phyloP scores from a whole-genome alignment of 2,329 filamentous ascomycete species.

The Curvularia eragrostidis region DNA sequence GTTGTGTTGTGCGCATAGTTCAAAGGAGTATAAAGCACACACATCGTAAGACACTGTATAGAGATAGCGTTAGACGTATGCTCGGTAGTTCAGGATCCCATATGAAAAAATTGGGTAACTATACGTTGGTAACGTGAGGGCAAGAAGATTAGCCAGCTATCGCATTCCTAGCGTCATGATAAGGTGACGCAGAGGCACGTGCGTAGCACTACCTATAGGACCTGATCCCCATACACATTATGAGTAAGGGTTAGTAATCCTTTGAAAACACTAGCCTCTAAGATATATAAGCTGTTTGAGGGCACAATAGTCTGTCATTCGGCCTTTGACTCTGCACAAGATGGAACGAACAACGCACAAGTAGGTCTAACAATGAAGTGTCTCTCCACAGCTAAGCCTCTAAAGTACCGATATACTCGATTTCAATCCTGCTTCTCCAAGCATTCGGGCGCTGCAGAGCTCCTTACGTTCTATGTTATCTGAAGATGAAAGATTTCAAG shows the following conservation, averaged over 20 bases:
- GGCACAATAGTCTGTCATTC: not conserved
- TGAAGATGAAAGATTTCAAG: constrained; percentile 4
- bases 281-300: constrained; percentile 5
- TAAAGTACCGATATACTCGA: constrained; percentile 3
- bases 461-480: constrained; percentile 3
- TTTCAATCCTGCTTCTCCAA: constrained; percentile 6
- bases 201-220: constrained; percentile 5
- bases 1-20: too few species aligned
- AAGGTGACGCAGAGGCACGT: constrained; percentile 4
- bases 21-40: too few species aligned
- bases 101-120: not conserved
- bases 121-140: not conserved
- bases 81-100: not conserved
- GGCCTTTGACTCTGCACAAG: constrained; percentile 1
- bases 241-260: not conserved
- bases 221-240: not conserved
- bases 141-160: constrained; percentile 3
- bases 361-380: constrained; percentile 3
- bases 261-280: not conserved
- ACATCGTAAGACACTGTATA: not conserved
- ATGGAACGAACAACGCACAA: constrained; percentile 6
- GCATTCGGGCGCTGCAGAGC: not conserved
- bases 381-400: constrained; percentile 1
- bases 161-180: constrained; percentile 1
- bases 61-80: not conserved